Conservation (phyloP, 2,329 filamentous ascomycete species). For the Chrysoporthe deuterocubensis region DNA sequence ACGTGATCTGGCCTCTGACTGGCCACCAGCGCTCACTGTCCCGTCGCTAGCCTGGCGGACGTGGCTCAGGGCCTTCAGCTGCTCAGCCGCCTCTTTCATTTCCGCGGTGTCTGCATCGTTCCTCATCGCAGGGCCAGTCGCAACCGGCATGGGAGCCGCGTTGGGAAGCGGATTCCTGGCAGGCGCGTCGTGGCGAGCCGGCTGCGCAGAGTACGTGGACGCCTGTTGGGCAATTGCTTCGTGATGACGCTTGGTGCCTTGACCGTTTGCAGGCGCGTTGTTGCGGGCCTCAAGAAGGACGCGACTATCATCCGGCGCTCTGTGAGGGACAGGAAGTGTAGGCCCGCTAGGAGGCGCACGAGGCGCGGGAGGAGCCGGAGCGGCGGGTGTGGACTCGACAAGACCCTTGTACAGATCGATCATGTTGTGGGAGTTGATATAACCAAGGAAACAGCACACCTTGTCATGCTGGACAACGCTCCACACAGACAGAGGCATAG, state of each 20-base stretch:
- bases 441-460: conserved; percentile 67
- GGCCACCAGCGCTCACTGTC: conserved; percentile 27
- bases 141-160: conserved; percentile 18
- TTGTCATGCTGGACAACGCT: conserved; percentile 68
- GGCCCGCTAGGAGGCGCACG: neutral
- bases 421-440: conserved; percentile 70
- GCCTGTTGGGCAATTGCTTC: conserved; percentile 30
- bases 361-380: neutral
- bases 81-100: conserved; percentile 71
- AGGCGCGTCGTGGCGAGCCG: conserved; percentile 30
- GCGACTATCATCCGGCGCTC: conserved; percentile 55
- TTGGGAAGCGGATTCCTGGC: conserved; percentile 28
- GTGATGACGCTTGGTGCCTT: conserved; percentile 32
- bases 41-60: conserved; percentile 61
- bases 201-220: conserved; percentile 30
- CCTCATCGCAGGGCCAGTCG: conserved; percentile 36
- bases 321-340: conserved; percentile 12
- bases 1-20: conserved; percentile 34
- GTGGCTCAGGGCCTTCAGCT: conserved; percentile 68
- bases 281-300: conserved; percentile 60
- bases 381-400: conserved; percentile 49
- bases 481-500: conserved; percentile 68
- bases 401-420: conserved; percentile 65
- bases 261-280: conserved; percentile 46
- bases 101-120: conserved; percentile 64